Base-by-base conservation (phyloP, 75 land plant species). In the Adiantum capillusveneris region DNA sequence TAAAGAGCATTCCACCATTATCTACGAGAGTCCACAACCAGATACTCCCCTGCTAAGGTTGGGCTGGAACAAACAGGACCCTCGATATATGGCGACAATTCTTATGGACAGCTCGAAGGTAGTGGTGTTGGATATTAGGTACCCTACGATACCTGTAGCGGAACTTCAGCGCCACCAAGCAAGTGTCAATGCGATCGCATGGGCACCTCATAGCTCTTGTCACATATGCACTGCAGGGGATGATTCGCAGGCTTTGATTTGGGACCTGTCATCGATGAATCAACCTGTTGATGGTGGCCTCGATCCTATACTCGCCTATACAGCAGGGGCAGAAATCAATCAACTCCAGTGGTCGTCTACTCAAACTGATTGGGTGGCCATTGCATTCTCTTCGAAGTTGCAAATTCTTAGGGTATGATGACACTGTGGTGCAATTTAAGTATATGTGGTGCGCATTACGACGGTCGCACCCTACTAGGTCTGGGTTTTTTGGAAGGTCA, bases 151-250 rank as follows among this genome's bases (percentile, higher is more conserved):
- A 50, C 97, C 97, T 12, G 86, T 88, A 19, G 89, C 97, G 25
- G 97, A 88, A 76, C 66, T 91, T 63, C 89, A 88, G 77, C 64
- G 97, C 66, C 97, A 91, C 61, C 77, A 69, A 29, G 89, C 81
- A 0, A 56, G 83, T 44, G 97, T 91, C n/a, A 91, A 91, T 75
- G 78, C 89, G 7, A 72, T 91, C 20, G 76, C 97, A 0, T 91
- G 97, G 97, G 97, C 89, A 12, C 97, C 97, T 7, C 94, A 85
- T 65, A 84, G 95, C 41, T 31, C 66, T 25, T 69, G 86, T 59
- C 97, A 91, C 65, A 73, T 88, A 25, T 91, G 97, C 59, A 88
- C 97, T 0, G 94, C 74, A 0, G 97, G 97, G 56, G 97, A 91
- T 62, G 97, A 91, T 56, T 57, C 80, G 2, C 97, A 85, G 73